A percentile compares a stretch with the other conserved stretches of the same genome.
phyloP scores from a whole-genome alignment of 2,329 filamentous ascomycete genomes.

The Monilinia laxa region DNA sequence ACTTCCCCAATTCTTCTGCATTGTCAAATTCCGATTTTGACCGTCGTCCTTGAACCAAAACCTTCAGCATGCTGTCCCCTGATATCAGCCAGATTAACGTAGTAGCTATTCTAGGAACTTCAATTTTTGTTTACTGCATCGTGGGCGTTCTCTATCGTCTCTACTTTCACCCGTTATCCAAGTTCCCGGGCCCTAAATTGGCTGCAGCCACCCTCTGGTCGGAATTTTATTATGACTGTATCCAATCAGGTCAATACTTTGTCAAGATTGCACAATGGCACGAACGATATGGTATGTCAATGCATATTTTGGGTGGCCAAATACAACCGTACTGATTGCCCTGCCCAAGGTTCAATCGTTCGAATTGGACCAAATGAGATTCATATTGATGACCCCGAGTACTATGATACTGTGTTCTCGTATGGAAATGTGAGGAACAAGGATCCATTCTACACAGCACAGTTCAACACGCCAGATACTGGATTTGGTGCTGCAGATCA shows the following conservation, averaged over 20 bases:
- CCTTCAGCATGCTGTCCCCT: conserved; percentile 8
- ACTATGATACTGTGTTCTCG: conserved; percentile 32
- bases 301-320: not conserved
- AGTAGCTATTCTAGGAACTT: conserved; percentile 10
- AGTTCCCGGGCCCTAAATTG: conserved; percentile 22
- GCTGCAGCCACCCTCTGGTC: conserved; percentile 15
- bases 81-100: conserved; percentile 3
- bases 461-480: conserved; percentile 17
- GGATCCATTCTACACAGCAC: conserved; percentile 26
- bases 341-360: conserved; percentile 27
- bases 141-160: conserved; percentile 18
- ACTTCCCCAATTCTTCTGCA: conserved; percentile 10
- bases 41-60: not conserved
- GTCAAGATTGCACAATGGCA: conserved; percentile 15
- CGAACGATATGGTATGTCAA: conserved; percentile 8
- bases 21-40: not conserved
- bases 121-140: conserved; percentile 15
- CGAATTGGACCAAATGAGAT: conserved; percentile 30
- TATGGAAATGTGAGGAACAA: conserved; percentile 24
- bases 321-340: not conserved
- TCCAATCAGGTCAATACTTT: conserved; percentile 14
- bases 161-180: conserved; percentile 22
- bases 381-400: conserved; percentile 28
- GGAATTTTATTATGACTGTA: conserved; percentile 16
- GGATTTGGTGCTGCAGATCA: conserved; percentile 33